These are phyloP conservation scores for Colletotrichum truncatum DNA, from an alignment of 2,329 filamentous ascomycete species.

Conservation along the genomic window DNA sequence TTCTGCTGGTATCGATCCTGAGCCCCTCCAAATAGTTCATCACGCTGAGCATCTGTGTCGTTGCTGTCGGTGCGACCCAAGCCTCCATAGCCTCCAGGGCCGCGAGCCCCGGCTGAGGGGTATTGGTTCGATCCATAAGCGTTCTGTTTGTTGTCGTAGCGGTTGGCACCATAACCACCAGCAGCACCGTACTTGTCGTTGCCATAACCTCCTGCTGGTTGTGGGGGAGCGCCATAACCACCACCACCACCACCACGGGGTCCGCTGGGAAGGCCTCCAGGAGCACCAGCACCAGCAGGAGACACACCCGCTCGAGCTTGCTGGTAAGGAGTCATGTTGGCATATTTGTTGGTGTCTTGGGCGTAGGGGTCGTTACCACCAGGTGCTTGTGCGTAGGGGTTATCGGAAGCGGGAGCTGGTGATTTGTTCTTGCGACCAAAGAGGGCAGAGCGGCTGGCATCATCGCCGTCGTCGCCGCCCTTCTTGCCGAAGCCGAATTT, in stretches of 20 bases:
- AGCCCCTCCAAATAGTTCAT: conserved; percentile 70
- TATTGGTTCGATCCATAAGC: conserved; percentile 39
- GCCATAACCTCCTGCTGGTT: conserved; percentile 58
- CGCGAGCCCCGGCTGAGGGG: conserved; percentile 43
- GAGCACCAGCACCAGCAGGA: no score
- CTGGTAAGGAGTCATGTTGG: conserved; percentile 49
- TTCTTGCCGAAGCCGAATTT: conserved; percentile 69
- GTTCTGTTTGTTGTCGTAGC: conserved; percentile 55
- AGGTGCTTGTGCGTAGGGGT: conserved; percentile 66
- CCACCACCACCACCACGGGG: conserved; percentile 37
- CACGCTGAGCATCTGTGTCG: conserved; percentile 62
- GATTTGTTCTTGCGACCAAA: conserved; percentile 64
- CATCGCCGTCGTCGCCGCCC: conserved; percentile 62
- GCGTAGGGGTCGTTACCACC: conserved; percentile 61
- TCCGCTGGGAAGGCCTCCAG: conserved; percentile 46
- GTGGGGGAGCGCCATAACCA: conserved; percentile 35
- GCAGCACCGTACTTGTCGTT: conserved; percentile 61
- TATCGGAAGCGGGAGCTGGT: conserved; percentile 54
- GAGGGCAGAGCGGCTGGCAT: conserved; percentile 60
- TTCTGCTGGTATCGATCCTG: conserved; percentile 57
- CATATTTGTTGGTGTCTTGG: conserved; percentile 52
- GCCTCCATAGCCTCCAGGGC: conserved; percentile 69
- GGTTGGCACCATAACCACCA: conserved; percentile 61
- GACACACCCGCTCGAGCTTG: conserved; percentile 38
- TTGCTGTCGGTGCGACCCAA: conserved; percentile 57